Percentiles rank a stretch among this genome's conserved stretches.
Conservation (phyloP, 2,329 filamentous ascomycete species). For the Sphaerulina vaccinii region DNA sequence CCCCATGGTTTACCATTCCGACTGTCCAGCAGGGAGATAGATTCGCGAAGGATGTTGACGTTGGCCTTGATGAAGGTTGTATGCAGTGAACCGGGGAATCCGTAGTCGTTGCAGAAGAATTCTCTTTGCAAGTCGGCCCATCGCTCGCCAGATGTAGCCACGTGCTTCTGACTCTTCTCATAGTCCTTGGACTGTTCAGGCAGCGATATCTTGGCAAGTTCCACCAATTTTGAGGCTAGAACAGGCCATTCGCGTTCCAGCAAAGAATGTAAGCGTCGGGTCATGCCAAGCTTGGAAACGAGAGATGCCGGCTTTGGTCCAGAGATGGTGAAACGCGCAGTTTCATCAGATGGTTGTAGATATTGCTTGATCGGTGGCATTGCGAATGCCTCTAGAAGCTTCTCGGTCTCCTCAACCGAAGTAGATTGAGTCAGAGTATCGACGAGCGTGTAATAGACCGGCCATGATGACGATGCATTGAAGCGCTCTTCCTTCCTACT, state of each 20-base stretch:
- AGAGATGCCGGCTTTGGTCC: conserved; percentile 46
- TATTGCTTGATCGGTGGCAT: conserved; percentile 56
- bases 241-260: conserved; percentile 60
- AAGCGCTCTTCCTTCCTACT: conserved; percentile 70
- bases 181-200: conserved; percentile 81
- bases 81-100: conserved; percentile 28
- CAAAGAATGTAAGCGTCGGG: conserved; percentile 34
- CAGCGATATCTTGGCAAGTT: conserved; percentile 69
- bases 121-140: conserved; percentile 57
- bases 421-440: conserved; percentile 34
- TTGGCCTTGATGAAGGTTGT: conserved; percentile 38
- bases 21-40: conserved; percentile 50
- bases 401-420: conserved; percentile 46
- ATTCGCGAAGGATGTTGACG: conserved; percentile 47
- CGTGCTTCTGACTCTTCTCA: conserved; percentile 65
- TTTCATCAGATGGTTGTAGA: conserved; percentile 48
- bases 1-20: conserved; percentile 66
- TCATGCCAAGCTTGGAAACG: conserved; percentile 34
- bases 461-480: conserved; percentile 70
- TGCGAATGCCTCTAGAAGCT: conserved; percentile 49
- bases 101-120: conserved; percentile 34
- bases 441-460: conserved; percentile 68
- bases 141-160: conserved; percentile 65
- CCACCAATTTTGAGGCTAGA: conserved; percentile 61
- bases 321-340: conserved; percentile 53